Evolutionary conservation across 768 basidiomycete species (phyloP).

Genomic region (Filobasidium wieringae): DNA sequence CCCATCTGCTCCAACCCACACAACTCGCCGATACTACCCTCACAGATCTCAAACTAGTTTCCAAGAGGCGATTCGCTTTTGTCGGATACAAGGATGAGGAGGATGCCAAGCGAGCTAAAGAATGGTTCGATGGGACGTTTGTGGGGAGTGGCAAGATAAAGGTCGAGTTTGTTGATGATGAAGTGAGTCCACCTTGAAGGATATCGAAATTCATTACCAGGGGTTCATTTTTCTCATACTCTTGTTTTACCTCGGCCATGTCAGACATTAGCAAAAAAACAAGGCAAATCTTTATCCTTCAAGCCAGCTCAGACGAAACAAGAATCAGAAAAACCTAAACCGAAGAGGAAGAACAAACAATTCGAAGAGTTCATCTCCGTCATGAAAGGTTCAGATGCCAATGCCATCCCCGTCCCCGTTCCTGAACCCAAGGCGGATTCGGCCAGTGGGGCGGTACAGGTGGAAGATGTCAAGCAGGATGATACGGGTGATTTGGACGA

Average conservation of each 20-base stretch:
- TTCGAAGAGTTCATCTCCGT: constrained; percentile 60
- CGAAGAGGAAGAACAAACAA: constrained; percentile 38
- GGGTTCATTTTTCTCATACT: not conserved
- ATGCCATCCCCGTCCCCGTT: not conserved
- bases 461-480: constrained; percentile 17
- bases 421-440: constrained; percentile 24
- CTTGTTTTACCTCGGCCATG: not conserved
- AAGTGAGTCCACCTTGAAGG: constrained; percentile 47
- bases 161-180: constrained; percentile 53
- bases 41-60: constrained; percentile 75
- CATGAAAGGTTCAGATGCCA: constrained; percentile 47
- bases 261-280: constrained; percentile 1
- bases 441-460: constrained; percentile 16
- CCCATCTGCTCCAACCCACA: constrained; percentile 13
- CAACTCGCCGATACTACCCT: constrained; percentile 5
- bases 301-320: constrained; percentile 43
- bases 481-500: constrained; percentile 34
- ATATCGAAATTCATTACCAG: not conserved
- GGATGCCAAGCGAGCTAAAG: constrained; percentile 61
- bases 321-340: constrained; percentile 7
- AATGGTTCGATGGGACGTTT: constrained; percentile 77
- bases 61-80: constrained; percentile 78
- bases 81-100: constrained; percentile 72
- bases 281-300: constrained; percentile 35
- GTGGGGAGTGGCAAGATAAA: constrained; percentile 65